These are phyloP conservation scores for Ophiocytium majus DNA, from an alignment of 352 stramenopile genomes.

Conservation along the genomic window DNA sequence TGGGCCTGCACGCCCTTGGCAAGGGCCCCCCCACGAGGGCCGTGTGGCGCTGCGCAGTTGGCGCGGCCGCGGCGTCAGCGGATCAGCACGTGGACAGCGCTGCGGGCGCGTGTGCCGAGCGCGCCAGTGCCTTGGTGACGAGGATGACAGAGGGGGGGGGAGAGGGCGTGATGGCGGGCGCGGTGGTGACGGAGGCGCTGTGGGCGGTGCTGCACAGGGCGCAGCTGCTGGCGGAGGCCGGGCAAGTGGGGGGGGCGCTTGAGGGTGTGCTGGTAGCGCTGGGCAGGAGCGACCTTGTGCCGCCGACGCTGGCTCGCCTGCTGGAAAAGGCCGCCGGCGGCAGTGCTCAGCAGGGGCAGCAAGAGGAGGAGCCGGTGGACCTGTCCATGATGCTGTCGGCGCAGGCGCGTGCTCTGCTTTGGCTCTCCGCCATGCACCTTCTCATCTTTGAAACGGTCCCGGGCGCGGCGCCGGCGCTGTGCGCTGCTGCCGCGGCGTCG, in stretches of 20 bases:
- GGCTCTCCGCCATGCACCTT: conserved; percentile 41
- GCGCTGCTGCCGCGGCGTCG: conserved; percentile 30
- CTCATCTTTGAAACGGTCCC: conserved; percentile 42
- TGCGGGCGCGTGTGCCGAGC: too few species aligned
- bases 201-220: background rate
- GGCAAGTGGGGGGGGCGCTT: background rate
- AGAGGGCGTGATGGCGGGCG: too few species aligned
- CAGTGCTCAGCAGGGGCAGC: too few species aligned
- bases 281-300: background rate
- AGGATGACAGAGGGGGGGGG: too few species aligned
- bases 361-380: too few species aligned
- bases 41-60: too few species aligned
- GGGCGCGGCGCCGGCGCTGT: conserved; percentile 15
- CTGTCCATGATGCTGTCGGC: background rate
- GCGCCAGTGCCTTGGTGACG: too few species aligned
- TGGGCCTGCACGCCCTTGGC: too few species aligned
- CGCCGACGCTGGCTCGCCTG: background rate
- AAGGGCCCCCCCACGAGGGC: too few species aligned
- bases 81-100: too few species aligned
- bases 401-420: conserved; percentile 32
- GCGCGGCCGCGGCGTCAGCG: too few species aligned
- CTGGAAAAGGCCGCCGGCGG: too few species aligned
- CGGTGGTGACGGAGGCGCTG: background rate
- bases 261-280: background rate
- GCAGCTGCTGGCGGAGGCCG: background rate